Evolutionary conservation across 371 early-diverging fungal genomes (phyloP), one percentile per base, ranked within the genome.

Genomic region (Saksenaea oblongispora): DNA sequence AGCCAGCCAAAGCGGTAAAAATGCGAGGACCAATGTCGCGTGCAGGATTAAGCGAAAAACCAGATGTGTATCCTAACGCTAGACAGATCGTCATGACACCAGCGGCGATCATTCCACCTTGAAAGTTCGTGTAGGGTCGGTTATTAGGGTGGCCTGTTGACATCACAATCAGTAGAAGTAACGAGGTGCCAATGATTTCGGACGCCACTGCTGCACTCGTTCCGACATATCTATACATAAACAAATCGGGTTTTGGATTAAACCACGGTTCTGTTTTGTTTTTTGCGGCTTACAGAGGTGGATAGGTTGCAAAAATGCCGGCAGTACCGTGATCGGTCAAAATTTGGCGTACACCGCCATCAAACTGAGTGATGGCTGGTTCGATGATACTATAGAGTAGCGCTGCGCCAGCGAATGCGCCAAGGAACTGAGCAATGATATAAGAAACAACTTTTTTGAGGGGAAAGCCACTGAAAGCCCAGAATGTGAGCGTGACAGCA

Each of bases 1-100:
- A 95, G 51, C 51, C 51, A 15, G 88, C 90, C 51, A 90, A 59
- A 31, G 86, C 76, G 37, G 93, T 89, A 70, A 94, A 91, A 18
- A 93, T 65, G 54, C 95, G 89, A 11, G 95, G 95, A 15, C 93
- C 95, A 67, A 95, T 71, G 79, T 95, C 95, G 67, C 95, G 88
- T 15, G 95, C 95, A 47, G 93, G 94, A 73, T 95, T 95, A 55
- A 95, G 74, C 17, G 90, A 91, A 54, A 88, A 91, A 8, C 92
- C 92, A 27, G 92, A 91, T 54, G 85, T 83, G 80, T 87, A 89
- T 17, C 88, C 89, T 54, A 89, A 74, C 41, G 89, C 78, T 0
- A 76, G 58, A 5, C 66, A 59, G 17, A 81, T 70, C 7, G 72
- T 64, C 24, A 69, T 64, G 66, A 87, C 75, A 58, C 86, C 87